A percentile compares a stretch with the other conserved stretches of the same genome.
phyloP scores from a whole-genome alignment of 192 early-diverging fungal species.

The Spizellomyces sp. region DNA sequence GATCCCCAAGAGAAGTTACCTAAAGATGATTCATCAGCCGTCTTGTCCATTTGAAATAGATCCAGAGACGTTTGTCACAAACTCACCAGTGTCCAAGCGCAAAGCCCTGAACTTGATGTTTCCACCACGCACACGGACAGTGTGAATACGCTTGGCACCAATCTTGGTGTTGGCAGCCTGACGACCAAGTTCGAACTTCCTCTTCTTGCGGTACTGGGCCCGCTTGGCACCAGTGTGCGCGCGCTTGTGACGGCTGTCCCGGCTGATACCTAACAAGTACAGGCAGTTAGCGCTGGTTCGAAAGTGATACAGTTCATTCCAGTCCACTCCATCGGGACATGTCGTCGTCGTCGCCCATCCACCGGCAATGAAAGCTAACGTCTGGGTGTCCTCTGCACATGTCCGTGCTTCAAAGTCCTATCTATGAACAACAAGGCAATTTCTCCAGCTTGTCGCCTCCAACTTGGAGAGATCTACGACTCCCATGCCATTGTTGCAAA shows the following conservation, averaged over 20 bases:
- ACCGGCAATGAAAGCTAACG: not conserved
- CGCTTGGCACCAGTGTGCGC: constrained; percentile 97
- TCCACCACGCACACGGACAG: constrained; percentile 96
- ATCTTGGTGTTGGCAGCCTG: constrained; percentile 98
- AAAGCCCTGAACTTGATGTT: constrained; percentile 98
- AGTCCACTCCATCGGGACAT: not conserved
- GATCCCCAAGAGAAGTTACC: constrained; percentile 99
- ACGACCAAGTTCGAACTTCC: constrained; percentile 99
- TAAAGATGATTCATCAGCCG: not conserved
- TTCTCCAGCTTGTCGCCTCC: not conserved
- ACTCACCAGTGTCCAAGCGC: constrained; percentile 80
- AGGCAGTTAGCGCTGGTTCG: not conserved
- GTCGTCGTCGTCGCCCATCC: not conserved
- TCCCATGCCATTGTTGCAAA: no score
- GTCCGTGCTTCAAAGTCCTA: not conserved
- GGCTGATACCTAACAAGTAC: constrained; percentile 83
- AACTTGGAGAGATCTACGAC: no score
- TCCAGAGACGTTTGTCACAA: not conserved
- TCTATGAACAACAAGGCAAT: not conserved
- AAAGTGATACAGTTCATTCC: not conserved
- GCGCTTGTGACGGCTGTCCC: constrained; percentile 99
- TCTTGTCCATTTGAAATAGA: not conserved
- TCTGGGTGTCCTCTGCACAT: not conserved
- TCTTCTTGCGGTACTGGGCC: constrained; percentile 99
- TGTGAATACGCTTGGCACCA: constrained; percentile 94